phyloP scores from a whole-genome alignment of 1,139 yeast genomes.

The Hemisphaericaspora lyxosophila region DNA sequence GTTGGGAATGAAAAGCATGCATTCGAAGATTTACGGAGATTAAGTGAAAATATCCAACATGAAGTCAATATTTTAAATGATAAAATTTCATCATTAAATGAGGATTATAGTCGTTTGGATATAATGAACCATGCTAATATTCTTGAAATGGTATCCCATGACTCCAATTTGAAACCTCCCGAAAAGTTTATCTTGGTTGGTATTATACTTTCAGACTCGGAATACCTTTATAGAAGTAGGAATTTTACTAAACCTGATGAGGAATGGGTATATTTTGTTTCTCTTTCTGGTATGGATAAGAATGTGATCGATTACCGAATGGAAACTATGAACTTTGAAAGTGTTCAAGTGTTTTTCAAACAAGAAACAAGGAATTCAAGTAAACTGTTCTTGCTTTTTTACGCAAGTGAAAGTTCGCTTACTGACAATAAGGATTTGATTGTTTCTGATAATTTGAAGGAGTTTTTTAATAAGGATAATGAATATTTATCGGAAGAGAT shows the following conservation, averaged over 20 bases:
- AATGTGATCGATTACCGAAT: constrained; percentile 18
- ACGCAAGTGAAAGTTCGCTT: constrained; percentile 17
- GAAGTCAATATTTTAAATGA: constrained; percentile 19
- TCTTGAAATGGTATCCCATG: constrained; percentile 10
- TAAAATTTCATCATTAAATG: constrained; percentile 19
- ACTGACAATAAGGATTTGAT: constrained; percentile 8
- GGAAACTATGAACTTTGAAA: constrained; percentile 22
- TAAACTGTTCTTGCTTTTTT: constrained; percentile 21
- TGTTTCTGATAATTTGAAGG: constrained; percentile 15
- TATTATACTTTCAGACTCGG: constrained; percentile 29
- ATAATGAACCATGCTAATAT: constrained; percentile 24
- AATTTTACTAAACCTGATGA: constrained; percentile 7
- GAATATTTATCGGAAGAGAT: constrained; percentile 7
- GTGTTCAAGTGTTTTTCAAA: constrained; percentile 17
- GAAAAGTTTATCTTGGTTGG: constrained; percentile 27
- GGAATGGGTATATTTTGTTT: constrained; percentile 20
- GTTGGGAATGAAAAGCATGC: constrained; percentile 17
- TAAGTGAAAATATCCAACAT: constrained; percentile 19
- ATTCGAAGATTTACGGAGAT: constrained; percentile 23
- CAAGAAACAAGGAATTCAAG: constrained; percentile 17
- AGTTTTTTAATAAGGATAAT: constrained; percentile 22
- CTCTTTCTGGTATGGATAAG: constrained; percentile 10
- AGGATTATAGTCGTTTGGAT: constrained; percentile 22
- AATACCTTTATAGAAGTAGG: constrained; percentile 26
- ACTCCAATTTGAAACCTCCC: constrained; percentile 16